phyloP scores from a whole-genome alignment of 148 eudicot genomes.

The Rhododendron molle region DNA sequence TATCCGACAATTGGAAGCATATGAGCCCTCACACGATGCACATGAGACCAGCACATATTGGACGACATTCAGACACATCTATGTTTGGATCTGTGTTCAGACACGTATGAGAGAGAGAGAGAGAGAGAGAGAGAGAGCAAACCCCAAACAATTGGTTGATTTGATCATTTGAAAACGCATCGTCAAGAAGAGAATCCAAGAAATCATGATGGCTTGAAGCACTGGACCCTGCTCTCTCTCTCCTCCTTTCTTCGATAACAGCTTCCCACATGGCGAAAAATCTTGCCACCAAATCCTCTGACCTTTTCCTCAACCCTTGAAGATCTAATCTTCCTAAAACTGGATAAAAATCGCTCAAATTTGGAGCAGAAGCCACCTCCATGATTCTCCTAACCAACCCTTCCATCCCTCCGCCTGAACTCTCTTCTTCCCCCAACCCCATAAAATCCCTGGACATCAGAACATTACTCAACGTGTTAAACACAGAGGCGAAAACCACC shows the following conservation, averaged over 20 bases:
- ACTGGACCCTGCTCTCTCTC: neutral
- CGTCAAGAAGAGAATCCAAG: slow-evolving; percentile 11
- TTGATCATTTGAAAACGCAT: slow-evolving; percentile 2
- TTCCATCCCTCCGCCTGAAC: neutral
- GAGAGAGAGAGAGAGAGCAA: neutral
- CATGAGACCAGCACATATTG: neutral
- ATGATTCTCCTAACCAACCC: neutral
- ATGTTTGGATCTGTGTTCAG: too few relatives aligned
- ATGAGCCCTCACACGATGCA: neutral
- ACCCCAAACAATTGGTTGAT: slow-evolving; percentile 7
- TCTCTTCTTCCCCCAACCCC: neutral
- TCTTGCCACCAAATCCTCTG: neutral
- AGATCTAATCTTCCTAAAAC: slow-evolving; percentile 3
- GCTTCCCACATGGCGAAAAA: neutral
- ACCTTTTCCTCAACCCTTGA: neutral
- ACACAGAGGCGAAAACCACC: slow-evolving; percentile 12
- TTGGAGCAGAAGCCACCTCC: neutral
- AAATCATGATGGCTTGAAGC: slow-evolving; percentile 6
- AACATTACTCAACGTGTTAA: slow-evolving; percentile 20
- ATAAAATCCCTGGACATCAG: slow-evolving; percentile 19
- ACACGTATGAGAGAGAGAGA: neutral
- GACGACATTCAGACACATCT: neutral
- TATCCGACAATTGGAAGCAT: neutral
- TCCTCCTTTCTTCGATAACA: neutral
- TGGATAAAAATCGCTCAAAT: slow-evolving; percentile 14